Percentiles rank a stretch among this genome's conserved stretches.
Conservation (phyloP, 2,329 filamentous ascomycete genomes). For the Aspergillus sp. region DNA sequence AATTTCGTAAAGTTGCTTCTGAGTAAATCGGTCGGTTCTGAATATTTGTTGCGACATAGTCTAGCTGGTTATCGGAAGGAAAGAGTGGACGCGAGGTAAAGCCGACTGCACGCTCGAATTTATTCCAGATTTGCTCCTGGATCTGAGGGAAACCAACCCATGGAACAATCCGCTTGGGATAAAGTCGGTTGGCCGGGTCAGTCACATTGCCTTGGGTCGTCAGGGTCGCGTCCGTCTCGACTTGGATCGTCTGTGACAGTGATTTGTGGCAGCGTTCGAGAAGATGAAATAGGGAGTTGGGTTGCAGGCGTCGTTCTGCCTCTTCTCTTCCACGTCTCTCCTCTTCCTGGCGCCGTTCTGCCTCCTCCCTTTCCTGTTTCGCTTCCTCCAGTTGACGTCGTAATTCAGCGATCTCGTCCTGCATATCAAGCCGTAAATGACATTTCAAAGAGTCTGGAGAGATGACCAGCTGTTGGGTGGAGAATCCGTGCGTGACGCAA, state of each 20-base stretch:
- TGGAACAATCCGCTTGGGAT: slow-evolving; percentile 20
- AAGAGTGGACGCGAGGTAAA: slow-evolving; percentile 21
- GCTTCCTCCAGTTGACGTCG: background rate
- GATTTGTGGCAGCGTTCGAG: slow-evolving; percentile 16
- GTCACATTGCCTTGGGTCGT: slow-evolving; percentile 25
- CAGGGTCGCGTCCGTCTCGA: slow-evolving; percentile 10
- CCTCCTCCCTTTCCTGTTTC: background rate
- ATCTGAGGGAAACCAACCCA: slow-evolving; percentile 26
- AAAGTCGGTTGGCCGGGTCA: slow-evolving; percentile 20
- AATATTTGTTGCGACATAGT: no score
- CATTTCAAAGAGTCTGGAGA: no score
- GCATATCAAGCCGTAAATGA: no score
- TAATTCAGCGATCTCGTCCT: background rate
- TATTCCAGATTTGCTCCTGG: slow-evolving; percentile 24
- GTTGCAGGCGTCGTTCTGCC: background rate
- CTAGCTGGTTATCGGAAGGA: slow-evolving; percentile 12
- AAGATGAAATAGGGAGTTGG: background rate
- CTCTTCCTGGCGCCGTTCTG: background rate
- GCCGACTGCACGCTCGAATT: slow-evolving; percentile 12
- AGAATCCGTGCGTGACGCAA: no score
- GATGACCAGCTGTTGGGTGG: no score
- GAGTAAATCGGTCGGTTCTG: no score
- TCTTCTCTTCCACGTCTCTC: no score
- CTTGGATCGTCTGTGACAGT: slow-evolving; percentile 15
- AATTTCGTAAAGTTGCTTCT: no score